Evolutionary conservation across 352 stramenopile genomes (phyloP).

Genomic region (Pythium aquatile): DNA sequence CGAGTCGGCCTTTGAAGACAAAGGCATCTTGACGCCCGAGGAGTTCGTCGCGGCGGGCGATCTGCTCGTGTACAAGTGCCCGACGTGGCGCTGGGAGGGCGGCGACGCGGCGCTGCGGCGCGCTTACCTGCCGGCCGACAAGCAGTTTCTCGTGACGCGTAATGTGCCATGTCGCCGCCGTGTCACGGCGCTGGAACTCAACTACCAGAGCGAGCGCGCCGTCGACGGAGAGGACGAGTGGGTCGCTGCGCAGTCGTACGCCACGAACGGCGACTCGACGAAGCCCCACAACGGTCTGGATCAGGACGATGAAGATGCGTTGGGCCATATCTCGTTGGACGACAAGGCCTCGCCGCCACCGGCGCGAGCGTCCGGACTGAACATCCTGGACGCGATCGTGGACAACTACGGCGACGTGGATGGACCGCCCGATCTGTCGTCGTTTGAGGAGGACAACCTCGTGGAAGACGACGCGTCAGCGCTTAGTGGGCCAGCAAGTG

Average conservation of each 20-base stretch:
- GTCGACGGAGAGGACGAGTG: constrained; percentile 90
- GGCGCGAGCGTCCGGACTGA: constrained; percentile 10
- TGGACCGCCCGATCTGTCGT: constrained; percentile 47
- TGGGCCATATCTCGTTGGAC: constrained; percentile 61
- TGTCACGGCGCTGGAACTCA: constrained; percentile 72
- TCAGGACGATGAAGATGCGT: constrained; percentile 49
- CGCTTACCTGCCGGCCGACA: constrained; percentile 75
- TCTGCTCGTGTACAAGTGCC: constrained; percentile 96
- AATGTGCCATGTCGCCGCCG: constrained; percentile 89
- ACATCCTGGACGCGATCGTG: constrained; percentile 68
- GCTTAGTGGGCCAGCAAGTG: constrained; percentile 21
- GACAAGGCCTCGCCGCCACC: constrained; percentile 20
- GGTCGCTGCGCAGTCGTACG: constrained; percentile 86
- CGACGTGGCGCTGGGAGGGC: constrained; percentile 94
- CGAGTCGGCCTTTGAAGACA: constrained; percentile 91
- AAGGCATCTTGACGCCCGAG: constrained; percentile 95
- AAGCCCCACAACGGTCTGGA: constrained; percentile 5
- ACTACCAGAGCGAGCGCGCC: constrained; percentile 64
- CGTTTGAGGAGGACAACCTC: constrained; percentile 78
- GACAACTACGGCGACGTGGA: constrained; percentile 46
- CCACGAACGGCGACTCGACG: constrained; percentile 23
- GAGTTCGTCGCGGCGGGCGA: constrained; percentile 96
- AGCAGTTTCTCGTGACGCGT: constrained; percentile 87
- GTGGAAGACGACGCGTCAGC: constrained; percentile 66
- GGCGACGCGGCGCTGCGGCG: constrained; percentile 57